Percentiles rank a stretch among this genome's conserved stretches.
phyloP scores from a whole-genome alignment of 1,284 basidiomycete genomes.

The Ustilago trichophora region DNA sequence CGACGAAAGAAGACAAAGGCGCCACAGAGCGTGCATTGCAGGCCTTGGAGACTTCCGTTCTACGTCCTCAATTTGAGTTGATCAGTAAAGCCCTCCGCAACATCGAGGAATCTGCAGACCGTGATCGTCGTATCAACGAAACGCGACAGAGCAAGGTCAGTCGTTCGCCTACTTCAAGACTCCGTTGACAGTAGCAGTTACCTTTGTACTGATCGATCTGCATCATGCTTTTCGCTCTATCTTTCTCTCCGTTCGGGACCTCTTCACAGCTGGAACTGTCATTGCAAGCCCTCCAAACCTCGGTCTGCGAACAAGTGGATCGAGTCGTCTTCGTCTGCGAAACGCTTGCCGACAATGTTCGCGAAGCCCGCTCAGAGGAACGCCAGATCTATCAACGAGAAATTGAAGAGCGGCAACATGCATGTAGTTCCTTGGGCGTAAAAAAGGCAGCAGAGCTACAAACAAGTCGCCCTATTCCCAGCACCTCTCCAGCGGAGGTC shows the following conservation, averaged over 20 bases:
- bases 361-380: background rate
- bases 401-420: background rate
- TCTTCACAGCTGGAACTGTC: background rate
- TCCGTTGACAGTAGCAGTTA: too few relatives aligned
- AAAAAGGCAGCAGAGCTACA: too few relatives aligned
- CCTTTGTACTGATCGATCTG: too few relatives aligned
- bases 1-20: background rate
- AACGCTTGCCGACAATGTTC: background rate
- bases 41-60: background rate
- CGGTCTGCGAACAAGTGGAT: background rate
- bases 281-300: background rate
- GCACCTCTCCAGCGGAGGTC: too few relatives aligned
- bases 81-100: background rate
- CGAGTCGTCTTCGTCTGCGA: background rate
- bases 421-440: too few relatives aligned
- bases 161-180: too few relatives aligned
- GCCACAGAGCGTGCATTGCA: background rate
- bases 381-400: background rate
- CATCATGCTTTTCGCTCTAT: too few relatives aligned
- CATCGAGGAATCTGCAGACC: background rate
- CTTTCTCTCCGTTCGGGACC: too few relatives aligned
- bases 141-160: background rate
- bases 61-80: background rate
- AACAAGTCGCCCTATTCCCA: too few relatives aligned
- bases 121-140: background rate